Base-by-base conservation (phyloP, 805 yeast genomes). In the Suhomyces emberorum region DNA sequence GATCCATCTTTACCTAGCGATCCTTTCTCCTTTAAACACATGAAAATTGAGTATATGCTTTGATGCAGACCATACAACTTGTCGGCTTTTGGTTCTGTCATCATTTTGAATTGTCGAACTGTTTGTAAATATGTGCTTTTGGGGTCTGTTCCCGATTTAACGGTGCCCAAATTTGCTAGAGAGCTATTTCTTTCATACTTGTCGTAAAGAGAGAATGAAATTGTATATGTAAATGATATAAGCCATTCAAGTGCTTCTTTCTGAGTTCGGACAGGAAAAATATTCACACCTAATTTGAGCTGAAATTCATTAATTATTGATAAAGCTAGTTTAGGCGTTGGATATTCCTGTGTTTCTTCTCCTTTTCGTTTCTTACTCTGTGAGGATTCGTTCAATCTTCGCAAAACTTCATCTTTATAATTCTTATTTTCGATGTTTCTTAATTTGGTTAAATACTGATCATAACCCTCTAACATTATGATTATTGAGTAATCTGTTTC, bases 221-320 rank as follows among this genome's bases (percentile, higher is more conserved):
- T 66, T 0, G 87, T 68, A 45, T 78, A 74, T 0, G 84, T 63
- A 43, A 81, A 69, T 11, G 81, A 72, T 30, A 65, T 71, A 11
- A 81, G 49, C 79, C 86, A 79, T 3, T 59, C 66, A 1, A 66
- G 37, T 1, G 74, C 57, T 33, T 79, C 85, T 31, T 55, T 65
- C 5, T 51, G 49, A 30, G 65, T 74, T 57, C 64, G 68, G 1
- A 74, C 66, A 11, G 70, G 73, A 46, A 79, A 77, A 1, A 79
- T 52, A 43, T 77, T 77, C 15, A 76, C 54, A 3, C 72, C 70
- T 45, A 65, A 46, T 21, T 62, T 47, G 5, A 80, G 56, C 52
- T 79, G 80, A 7, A 74, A 55, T 24, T 65, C 64, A 10, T 70
- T 55, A 1, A 79, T 41, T 4, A 69, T 49, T 10, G 57, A 52